Conservation (phyloP, 306 rosid genomes). For the Malus orientalis region DNA sequence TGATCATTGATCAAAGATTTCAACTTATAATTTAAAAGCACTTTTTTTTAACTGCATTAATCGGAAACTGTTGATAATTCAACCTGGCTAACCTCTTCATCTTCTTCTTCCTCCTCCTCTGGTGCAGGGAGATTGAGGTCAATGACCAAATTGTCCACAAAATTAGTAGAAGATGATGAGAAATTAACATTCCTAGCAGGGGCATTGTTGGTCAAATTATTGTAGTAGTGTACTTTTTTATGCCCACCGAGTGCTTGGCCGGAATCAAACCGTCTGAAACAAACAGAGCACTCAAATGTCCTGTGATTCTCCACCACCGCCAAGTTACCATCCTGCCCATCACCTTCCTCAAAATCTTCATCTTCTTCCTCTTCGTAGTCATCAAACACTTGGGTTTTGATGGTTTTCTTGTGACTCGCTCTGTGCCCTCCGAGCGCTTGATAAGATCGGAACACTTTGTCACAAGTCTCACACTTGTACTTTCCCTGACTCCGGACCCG, state of each 20-base stretch:
- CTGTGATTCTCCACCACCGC: constrained; percentile 1
- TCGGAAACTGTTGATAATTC: not conserved
- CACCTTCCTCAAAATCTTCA: not conserved
- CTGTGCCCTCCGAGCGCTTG: constrained; percentile 67
- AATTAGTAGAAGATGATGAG: not conserved
- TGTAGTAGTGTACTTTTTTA: constrained; percentile 45
- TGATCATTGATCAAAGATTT: not conserved
- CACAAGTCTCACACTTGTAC: constrained; percentile 40
- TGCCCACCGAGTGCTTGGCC: constrained; percentile 64
- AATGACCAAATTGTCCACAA: not conserved
- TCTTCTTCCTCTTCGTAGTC: not conserved
- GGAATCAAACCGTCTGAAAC: constrained; percentile 38
- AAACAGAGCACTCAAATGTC: constrained; percentile 26
- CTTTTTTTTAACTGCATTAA: not conserved
- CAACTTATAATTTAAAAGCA: not conserved
- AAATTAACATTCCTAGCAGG: not conserved
- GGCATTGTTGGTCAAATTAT: not conserved
- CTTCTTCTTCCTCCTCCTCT: constrained; percentile 8
- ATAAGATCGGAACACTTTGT: constrained; percentile 32
- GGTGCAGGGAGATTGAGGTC: constrained; percentile 50
- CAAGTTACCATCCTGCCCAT: not conserved
- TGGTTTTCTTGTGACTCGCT: constrained; percentile 39
- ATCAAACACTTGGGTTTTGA: not conserved
- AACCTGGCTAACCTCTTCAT: constrained; percentile 2
- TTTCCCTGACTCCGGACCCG: not conserved